These are phyloP conservation scores for Takashimella koratensis DNA, from an alignment of 1,284 basidiomycete species.

Conservation along the genomic window DNA sequence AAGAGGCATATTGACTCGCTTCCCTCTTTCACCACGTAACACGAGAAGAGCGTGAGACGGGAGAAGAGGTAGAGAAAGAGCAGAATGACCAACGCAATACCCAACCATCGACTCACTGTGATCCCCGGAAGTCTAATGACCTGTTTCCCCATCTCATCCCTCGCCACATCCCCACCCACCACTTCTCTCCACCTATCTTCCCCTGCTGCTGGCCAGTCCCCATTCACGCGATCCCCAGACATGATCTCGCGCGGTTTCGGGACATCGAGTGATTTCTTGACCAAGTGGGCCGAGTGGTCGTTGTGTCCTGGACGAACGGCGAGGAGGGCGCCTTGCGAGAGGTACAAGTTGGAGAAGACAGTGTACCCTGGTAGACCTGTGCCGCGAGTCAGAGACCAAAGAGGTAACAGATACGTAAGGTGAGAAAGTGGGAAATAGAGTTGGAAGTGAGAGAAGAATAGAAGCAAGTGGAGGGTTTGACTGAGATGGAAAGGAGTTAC, in stretches of 20 bases:
- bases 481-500: background rate
- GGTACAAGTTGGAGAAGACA: conserved; percentile 37
- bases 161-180: conserved; percentile 17
- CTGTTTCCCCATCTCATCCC: conserved; percentile 25
- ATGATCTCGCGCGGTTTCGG: conserved; percentile 13
- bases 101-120: conserved; percentile 32
- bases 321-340: conserved; percentile 20
- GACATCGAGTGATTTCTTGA: conserved; percentile 4
- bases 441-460: background rate
- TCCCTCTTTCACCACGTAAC: no score
- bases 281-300: conserved; percentile 4
- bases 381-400: no score
- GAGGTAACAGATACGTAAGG: no score
- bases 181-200: conserved; percentile 30
- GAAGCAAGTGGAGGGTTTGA: background rate
- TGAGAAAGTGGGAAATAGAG: background rate
- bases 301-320: conserved; percentile 8
- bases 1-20: no score
- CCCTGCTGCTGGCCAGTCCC: conserved; percentile 15
- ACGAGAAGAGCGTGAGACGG: no score
- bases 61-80: no score
- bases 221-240: conserved; percentile 7
- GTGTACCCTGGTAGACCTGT: conserved; percentile 33
- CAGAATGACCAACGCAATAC: background rate
- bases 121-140: conserved; percentile 30